Evolutionary conservation across 2,329 filamentous ascomycete species (phyloP).

Genomic region (Alternaria sp.): DNA sequence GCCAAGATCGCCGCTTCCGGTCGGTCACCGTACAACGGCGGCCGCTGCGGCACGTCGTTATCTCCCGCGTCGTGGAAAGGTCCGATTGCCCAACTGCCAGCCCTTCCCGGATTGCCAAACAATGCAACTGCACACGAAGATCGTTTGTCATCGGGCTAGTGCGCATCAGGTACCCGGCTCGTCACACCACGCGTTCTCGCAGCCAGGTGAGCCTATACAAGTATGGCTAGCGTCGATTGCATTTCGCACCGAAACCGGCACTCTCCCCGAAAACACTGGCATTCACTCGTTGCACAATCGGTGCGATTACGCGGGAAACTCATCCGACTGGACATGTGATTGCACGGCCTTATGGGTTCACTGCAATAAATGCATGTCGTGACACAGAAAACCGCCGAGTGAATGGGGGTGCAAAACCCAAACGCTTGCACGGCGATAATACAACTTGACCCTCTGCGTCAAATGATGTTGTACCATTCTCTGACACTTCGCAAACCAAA

Average conservation of each 20-base stretch:
- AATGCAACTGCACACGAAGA: not conserved
- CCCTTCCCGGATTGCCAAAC: not conserved
- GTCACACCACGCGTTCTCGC: not conserved
- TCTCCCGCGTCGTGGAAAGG: not conserved
- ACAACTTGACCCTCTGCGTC: not conserved
- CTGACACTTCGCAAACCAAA: not conserved
- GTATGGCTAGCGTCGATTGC: not conserved
- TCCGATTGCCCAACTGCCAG: not conserved
- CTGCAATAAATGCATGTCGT: not conserved
- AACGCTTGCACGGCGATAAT: not conserved
- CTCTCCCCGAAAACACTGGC: not conserved
- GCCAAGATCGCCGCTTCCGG: not conserved
- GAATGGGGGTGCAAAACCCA: not conserved
- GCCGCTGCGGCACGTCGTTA: not conserved
- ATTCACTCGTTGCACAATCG: not conserved
- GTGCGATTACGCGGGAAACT: not conserved
- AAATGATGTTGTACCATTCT: not conserved
- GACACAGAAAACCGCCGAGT: not conserved
- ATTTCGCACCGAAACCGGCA: not conserved
- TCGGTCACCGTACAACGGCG: not conserved
- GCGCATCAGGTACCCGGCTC: not conserved
- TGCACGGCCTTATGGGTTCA: not conserved
- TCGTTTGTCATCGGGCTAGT: not conserved
- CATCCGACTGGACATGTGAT: not conserved
- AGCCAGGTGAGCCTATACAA: not conserved